A percentile compares a stretch with the other conserved stretches of the same genome.
These are phyloP conservation scores for Fusarium setosum DNA, from an alignment of 2,329 filamentous ascomycete species.

Conservation along the genomic window DNA sequence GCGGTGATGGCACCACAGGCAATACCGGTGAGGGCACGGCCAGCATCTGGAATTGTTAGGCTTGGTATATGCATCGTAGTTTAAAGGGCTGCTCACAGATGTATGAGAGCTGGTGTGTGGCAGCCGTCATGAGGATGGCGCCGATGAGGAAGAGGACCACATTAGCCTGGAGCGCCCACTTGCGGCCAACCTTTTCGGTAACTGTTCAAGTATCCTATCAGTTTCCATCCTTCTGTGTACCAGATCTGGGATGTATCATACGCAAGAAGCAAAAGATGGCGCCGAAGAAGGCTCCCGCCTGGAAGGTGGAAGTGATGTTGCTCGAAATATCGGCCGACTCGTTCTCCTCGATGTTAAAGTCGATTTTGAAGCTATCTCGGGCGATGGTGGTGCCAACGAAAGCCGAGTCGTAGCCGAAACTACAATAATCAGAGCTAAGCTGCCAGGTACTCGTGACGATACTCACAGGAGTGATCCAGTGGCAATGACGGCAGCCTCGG, in stretches of 20 bases:
- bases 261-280: conserved; percentile 59
- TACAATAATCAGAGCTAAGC: conserved; percentile 28
- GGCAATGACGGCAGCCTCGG: conserved; percentile 59
- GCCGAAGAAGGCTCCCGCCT: conserved; percentile 65
- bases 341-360: conserved; percentile 48
- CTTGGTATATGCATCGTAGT: rapidly evolving
- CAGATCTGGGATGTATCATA: conserved; percentile 16
- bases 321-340: conserved; percentile 48
- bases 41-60: conserved; percentile 56
- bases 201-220: conserved; percentile 37
- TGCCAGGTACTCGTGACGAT: background rate
- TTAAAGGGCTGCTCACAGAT: conserved; percentile 50
- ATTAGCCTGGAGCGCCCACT: conserved; percentile 60
- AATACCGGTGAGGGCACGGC: conserved; percentile 68
- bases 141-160: conserved; percentile 58
- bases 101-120: conserved; percentile 53
- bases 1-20: conserved; percentile 68
- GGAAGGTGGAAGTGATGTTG: conserved; percentile 60
- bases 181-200: conserved; percentile 61
- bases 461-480: conserved; percentile 57
- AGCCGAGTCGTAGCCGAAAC: conserved; percentile 64
- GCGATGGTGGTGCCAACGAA: conserved; percentile 67
- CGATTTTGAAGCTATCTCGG: conserved; percentile 58
- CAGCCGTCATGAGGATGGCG: conserved; percentile 55
- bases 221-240: background rate